Evolutionary conservation across 2,329 filamentous ascomycete genomes (phyloP).

Genomic region (Phialophora macrospora): DNA sequence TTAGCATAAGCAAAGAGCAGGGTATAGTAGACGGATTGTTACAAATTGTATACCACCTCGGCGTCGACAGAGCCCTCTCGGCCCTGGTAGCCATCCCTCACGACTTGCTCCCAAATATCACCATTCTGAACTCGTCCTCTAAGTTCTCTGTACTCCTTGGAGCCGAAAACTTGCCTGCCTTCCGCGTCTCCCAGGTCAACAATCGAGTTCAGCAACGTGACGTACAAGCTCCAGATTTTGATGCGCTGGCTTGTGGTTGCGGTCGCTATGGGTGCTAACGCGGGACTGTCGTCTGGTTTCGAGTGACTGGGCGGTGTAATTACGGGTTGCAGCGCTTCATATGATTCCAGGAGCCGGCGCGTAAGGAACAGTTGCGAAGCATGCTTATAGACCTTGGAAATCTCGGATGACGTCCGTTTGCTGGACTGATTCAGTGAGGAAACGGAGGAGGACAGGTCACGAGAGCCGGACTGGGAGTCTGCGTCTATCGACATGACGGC

Average conservation of each 20-base stretch:
- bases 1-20: constrained; percentile 9
- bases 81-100: constrained; percentile 83
- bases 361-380: constrained; percentile 93
- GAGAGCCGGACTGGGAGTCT: constrained; percentile 53
- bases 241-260: constrained; percentile 82
- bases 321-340: constrained; percentile 82
- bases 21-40: constrained; percentile 39
- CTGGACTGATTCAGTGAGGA: constrained; percentile 68
- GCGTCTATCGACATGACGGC: constrained; percentile 39
- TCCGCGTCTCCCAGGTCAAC: constrained; percentile 87
- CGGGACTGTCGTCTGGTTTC: constrained; percentile 47
- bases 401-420: constrained; percentile 59
- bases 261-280: constrained; percentile 74
- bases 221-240: constrained; percentile 97
- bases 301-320: constrained; percentile 63
- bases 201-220: constrained; percentile 89
- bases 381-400: constrained; percentile 92
- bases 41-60: constrained; percentile 75
- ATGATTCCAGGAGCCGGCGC: constrained; percentile 85
- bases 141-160: constrained; percentile 79
- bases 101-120: constrained; percentile 91
- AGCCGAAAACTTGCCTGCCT: constrained; percentile 85
- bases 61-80: constrained; percentile 89
- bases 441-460: constrained; percentile 69
- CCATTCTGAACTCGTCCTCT: constrained; percentile 86